These are phyloP conservation scores for Xylariaceae sp. DNA, from an alignment of 2,329 filamentous ascomycete species.

Conservation along the genomic window DNA sequence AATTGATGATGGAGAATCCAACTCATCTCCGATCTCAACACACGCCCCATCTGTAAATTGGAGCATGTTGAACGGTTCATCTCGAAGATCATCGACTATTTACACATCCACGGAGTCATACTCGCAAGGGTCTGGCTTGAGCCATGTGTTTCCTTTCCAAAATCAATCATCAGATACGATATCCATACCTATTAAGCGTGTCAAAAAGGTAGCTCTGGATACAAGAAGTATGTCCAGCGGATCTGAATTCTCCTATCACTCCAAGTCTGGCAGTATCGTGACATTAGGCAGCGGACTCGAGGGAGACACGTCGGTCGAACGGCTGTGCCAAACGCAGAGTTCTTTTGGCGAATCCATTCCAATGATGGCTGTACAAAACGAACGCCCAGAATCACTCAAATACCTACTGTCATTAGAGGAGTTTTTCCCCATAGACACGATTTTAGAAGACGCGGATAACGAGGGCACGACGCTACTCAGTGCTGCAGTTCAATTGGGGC, in stretches of 20 bases:
- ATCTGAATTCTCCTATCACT: slow-evolving; percentile 80
- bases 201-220: slow-evolving; percentile 86
- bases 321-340: slow-evolving; percentile 68
- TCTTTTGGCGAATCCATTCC: slow-evolving; percentile 76
- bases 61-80: slow-evolving; percentile 45
- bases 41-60: slow-evolving; percentile 47
- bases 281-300: slow-evolving; percentile 73
- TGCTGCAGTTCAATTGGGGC: slow-evolving; percentile 82
- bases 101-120: slow-evolving; percentile 48
- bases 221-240: slow-evolving; percentile 82
- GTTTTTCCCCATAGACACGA: slow-evolving; percentile 67
- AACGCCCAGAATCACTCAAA: slow-evolving; percentile 66
- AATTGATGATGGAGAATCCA: slow-evolving; percentile 39
- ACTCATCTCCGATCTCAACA: slow-evolving; percentile 39
- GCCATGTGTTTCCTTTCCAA: slow-evolving; percentile 92
- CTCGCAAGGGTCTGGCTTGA: slow-evolving; percentile 58
- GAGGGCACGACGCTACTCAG: slow-evolving; percentile 87
- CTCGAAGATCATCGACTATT: slow-evolving; percentile 42
- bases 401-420: slow-evolving; percentile 77
- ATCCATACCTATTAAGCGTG: slow-evolving; percentile 44
- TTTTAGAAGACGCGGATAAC: slow-evolving; percentile 83
- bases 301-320: slow-evolving; percentile 82
- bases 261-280: slow-evolving; percentile 73
- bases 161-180: slow-evolving; percentile 46
- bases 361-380: slow-evolving; percentile 81